Percentiles rank a stretch among this genome's conserved stretches.
Evolutionary conservation across 176 grass and related monocot genomes (phyloP).

Genomic region (Alopecurus myosuroides): DNA sequence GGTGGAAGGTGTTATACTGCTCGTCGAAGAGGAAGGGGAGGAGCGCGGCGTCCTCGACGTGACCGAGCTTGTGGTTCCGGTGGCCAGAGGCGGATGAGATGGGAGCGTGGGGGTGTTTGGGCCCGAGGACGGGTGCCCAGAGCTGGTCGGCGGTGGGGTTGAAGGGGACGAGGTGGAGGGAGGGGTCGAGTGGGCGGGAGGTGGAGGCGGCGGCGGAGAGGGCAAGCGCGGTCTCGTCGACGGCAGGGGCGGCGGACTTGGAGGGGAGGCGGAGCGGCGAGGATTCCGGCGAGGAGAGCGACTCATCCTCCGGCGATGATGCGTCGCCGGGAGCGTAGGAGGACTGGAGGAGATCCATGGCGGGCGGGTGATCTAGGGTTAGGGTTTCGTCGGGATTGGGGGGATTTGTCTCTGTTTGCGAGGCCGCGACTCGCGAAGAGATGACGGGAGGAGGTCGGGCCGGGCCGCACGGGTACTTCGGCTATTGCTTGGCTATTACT

Average conservation of each 20-base stretch:
- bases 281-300: constrained; percentile 58
- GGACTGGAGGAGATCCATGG: constrained; percentile 88
- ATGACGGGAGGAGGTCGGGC: not conserved
- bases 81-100: constrained; percentile 65
- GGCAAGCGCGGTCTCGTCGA: constrained; percentile 87
- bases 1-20: constrained; percentile 97
- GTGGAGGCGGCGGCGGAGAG: constrained; percentile 48
- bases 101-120: constrained; percentile 69
- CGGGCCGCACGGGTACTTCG: not conserved
- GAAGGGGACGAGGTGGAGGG: constrained; percentile 69
- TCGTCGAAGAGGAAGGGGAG: constrained; percentile 97
- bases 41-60: constrained; percentile 81
- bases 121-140: constrained; percentile 79
- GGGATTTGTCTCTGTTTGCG: not conserved
- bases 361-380: constrained; percentile 8
- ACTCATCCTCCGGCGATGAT: constrained; percentile 14
- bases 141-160: constrained; percentile 97
- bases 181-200: constrained; percentile 74
- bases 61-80: constrained; percentile 96
- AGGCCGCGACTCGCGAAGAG: not conserved
- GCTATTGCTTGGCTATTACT: not conserved
- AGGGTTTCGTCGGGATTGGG: constrained; percentile 30
- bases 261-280: constrained; percentile 64
- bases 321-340: constrained; percentile 35
- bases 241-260: constrained; percentile 73